Conservation (phyloP, 2,329 filamentous ascomycete species). For the Xylaria sp. region DNA sequence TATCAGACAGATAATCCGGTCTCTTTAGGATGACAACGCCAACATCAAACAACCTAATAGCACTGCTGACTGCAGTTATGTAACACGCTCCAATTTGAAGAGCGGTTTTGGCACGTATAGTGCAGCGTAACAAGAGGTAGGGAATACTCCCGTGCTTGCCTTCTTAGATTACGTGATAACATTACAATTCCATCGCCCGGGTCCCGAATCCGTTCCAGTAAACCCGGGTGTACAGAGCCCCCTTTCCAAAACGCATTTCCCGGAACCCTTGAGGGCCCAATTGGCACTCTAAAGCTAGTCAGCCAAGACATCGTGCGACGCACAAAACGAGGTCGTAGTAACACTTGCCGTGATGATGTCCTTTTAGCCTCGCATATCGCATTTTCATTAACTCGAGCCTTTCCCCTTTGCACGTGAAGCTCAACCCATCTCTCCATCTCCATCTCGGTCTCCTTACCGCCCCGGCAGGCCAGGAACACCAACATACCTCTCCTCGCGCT, state of each 20-base stretch:
- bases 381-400: neutral
- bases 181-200: slow-evolving; percentile 14
- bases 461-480: slow-evolving; percentile 70
- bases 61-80: too few relatives aligned
- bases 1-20: too few relatives aligned
- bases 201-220: neutral
- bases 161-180: slow-evolving; percentile 1
- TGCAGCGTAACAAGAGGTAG: neutral
- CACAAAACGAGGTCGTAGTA: slow-evolving; percentile 17
- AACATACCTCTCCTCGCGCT: slow-evolving; percentile 90
- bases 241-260: neutral
- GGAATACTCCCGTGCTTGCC: neutral
- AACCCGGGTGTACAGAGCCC: neutral
- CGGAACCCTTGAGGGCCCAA: neutral
- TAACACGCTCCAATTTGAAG: too few relatives aligned
- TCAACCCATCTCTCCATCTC: neutral
- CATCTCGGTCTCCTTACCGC: slow-evolving; percentile 1
- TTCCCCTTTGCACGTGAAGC: too few relatives aligned
- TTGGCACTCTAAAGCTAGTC: slow-evolving; percentile 20
- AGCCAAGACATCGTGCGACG: slow-evolving; percentile 8
- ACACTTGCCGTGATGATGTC: slow-evolving; percentile 29
- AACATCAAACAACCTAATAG: too few relatives aligned
- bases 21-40: too few relatives aligned
- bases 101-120: too few relatives aligned
- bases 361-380: neutral